These are phyloP conservation scores for Apophysomyces elegans DNA, from an alignment of 371 early-diverging fungal species.

Conservation along the genomic window DNA sequence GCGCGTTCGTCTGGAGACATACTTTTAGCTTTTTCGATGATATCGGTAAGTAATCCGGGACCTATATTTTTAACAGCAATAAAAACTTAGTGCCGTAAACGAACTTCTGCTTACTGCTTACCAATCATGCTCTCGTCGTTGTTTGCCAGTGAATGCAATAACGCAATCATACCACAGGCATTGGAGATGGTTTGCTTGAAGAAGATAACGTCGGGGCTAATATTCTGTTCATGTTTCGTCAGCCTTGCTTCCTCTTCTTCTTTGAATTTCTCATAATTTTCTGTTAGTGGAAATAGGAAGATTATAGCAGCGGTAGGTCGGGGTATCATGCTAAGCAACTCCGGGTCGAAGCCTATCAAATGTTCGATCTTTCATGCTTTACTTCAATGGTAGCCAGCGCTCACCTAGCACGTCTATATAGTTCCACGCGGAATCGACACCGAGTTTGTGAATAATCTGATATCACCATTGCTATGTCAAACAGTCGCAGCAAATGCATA, in stretches of 20 bases:
- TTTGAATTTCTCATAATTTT: conserved; percentile 62
- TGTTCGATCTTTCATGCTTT: not conserved
- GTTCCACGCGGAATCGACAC: conserved; percentile 46
- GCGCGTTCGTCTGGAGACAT: conserved; percentile 77
- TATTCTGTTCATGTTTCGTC: conserved; percentile 53
- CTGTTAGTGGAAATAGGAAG: conserved; percentile 73
- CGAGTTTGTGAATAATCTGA: conserved; percentile 55
- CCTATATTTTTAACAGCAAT: conserved; percentile 23
- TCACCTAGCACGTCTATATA: conserved; percentile 61
- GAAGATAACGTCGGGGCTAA: conserved; percentile 70
- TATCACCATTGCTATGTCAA: not conserved
- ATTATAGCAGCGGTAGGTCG: conserved; percentile 82
- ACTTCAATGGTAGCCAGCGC: not conserved
- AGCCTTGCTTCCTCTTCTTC: conserved; percentile 59
- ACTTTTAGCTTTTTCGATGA: conserved; percentile 61
- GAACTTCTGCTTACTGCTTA: conserved; percentile 21
- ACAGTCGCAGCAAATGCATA: too few species aligned
- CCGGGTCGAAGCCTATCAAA: conserved; percentile 76
- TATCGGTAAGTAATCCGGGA: conserved; percentile 62
- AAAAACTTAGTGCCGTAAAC: not conserved
- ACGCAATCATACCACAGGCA: conserved; percentile 90
- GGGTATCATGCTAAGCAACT: conserved; percentile 79
- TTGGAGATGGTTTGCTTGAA: conserved; percentile 90
- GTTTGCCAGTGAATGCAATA: conserved; percentile 77
- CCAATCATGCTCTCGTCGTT: conserved; percentile 50